These are phyloP conservation scores for Fusarium metavorans DNA, from an alignment of 2,329 filamentous ascomycete species.

Conservation along the genomic window DNA sequence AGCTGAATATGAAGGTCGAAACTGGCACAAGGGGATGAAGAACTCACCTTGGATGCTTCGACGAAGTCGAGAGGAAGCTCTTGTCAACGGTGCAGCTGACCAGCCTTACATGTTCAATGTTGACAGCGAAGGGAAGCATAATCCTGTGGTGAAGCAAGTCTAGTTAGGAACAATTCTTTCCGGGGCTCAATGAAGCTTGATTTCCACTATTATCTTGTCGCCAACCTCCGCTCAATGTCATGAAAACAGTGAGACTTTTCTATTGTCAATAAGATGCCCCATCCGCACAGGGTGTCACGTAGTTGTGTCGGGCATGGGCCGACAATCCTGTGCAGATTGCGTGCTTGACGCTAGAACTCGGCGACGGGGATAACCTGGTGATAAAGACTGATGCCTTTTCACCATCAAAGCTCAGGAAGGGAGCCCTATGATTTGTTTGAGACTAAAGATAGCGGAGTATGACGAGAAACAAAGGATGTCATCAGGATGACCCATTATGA, in stretches of 20 bases:
- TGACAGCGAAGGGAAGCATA: conserved; percentile 16
- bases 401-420: not conserved
- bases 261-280: not conserved
- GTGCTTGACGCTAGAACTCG: not conserved
- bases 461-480: not conserved
- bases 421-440: not conserved
- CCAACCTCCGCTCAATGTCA: not conserved
- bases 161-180: not conserved
- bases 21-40: conserved; percentile 44
- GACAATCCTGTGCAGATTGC: not conserved
- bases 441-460: not conserved
- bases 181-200: not conserved
- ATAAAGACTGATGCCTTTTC: not conserved
- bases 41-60: conserved; percentile 40
- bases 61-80: conserved; percentile 27
- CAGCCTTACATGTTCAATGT: conserved; percentile 21
- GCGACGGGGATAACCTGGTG: not conserved
- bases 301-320: not conserved
- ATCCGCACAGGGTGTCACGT: not conserved
- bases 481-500: not conserved
- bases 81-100: conserved; percentile 9
- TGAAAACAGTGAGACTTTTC: not conserved
- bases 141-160: conserved; percentile 12
- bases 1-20: conserved; percentile 44
- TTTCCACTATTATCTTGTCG: not conserved